Base-by-base conservation (phyloP, 2,329 filamentous ascomycete genomes). In the Coniochaeta prunicola region DNA sequence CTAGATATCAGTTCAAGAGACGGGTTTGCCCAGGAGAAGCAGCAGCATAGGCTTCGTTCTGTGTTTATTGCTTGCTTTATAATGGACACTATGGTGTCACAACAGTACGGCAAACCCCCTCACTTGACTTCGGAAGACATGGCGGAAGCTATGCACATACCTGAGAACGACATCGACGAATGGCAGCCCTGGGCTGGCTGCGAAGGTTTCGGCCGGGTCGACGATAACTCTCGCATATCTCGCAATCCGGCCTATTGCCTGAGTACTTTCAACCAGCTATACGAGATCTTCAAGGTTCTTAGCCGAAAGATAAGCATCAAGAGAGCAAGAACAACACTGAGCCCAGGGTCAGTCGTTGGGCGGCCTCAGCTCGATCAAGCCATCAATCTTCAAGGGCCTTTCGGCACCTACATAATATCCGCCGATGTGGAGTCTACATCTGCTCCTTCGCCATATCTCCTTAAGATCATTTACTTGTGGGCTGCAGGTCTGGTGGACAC, bases 121-220 rank as follows among this genome's bases (percentile, higher is more conserved):
- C 80, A 82, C 66, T 74, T 87, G 7, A 73, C 72, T 58, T 67
- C 71, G 10, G 73, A 76, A 15, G 79, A 83, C 57, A 68, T 83
- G 28, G 70, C 75, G n/a, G 69, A 71, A 38, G 67, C 69, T 56
- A 60, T 78, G 31, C 70, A 73, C 2, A 73, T 88, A 2, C 77
- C 83, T 28, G 86, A 89, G 68, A 85, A 89, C 64, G 86, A 86
- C 1, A 73, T 87, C 21, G 88, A 91, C 66, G 87, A 91, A 72
- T 91, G 88, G 88, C 84, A 88, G 63, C 84, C 86, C 1, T 91
- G 88, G 88, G 77, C 78, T 19, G 81, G 85, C 28, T 76, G 77
- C 60, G 64, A 68, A 4, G 73, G 70, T 3, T 76, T 77, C 55
- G 73, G 73, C 4, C 60, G 61, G 24, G 58, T 56, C 24, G 36